Evolutionary conservation across 2,329 filamentous ascomycete species (phyloP), one percentile per base, ranked within the genome.

Genomic region (Fonsecaea nubica): DNA sequence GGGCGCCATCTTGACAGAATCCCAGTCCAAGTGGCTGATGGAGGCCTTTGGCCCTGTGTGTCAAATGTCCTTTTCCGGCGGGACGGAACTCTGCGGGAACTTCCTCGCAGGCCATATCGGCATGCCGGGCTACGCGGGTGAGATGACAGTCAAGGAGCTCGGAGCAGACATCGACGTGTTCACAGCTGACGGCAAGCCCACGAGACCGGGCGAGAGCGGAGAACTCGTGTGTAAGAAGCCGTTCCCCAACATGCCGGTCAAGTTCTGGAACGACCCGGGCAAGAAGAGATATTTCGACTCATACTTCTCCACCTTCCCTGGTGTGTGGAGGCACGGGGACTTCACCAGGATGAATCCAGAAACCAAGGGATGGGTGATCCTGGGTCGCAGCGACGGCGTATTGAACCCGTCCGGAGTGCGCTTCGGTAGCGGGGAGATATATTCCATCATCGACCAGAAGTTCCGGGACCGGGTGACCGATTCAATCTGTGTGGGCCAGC

Each of bases 341-440:
- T 93, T 93, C 75, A 88, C 91, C 72, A 84, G 85, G 30, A 79
- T 90, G 12, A 87, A 93, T 72, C 90, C 91, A 0, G 70, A 78
- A 2, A 93, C 90, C 0, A 84, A 86, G 3, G 84, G 86, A 33
- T 59, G 77, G 2, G 64, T 74, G 10, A 75, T 78, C 56, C 73
- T 76, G 18, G 77, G 77, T 21, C 73, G 77, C 35, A 68, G 84
- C 4, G 92, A 95, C 73, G 92, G 91, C 13, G 91, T 95, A 1
- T 79, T 95, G 59, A 94, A 95, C 74, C 92, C 92, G 0, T 88
- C 85, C 4, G 92, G 92, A 0, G 88, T 95, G 9, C 84, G 92
- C 0, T 95, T 95, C 73, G 92, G 92, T 0, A 90, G 87, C 4
- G 88, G 90, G 0, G 92, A 95, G 77, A 90, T 95, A 36, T 96